Conservation (phyloP, 352 stramenopile genomes). For the Pythium coloratum region DNA sequence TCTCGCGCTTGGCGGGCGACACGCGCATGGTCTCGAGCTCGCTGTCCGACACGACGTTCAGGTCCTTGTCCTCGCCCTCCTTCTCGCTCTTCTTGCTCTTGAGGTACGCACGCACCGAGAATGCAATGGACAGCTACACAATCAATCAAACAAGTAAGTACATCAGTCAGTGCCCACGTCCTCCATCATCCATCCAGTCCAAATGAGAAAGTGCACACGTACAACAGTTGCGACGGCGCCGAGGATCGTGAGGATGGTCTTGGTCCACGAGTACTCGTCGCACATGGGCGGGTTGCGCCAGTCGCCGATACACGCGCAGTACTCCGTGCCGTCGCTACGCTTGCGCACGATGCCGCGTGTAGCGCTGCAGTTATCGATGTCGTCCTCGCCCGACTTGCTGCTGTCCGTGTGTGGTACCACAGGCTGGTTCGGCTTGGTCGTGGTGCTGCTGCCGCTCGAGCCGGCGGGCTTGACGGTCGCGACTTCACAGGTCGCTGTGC, state of each 20-base stretch:
- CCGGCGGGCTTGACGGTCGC: slow-evolving; percentile 18
- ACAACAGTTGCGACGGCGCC: slow-evolving; percentile 35
- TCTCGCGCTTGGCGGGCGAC: slow-evolving; percentile 25
- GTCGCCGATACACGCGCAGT: slow-evolving; percentile 36
- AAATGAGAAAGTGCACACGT: slow-evolving; percentile 11
- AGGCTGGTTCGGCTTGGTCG: slow-evolving; percentile 18
- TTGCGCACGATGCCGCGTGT: slow-evolving; percentile 19
- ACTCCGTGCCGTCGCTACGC: slow-evolving; percentile 24
- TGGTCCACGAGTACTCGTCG: slow-evolving; percentile 32
- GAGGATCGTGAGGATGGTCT: slow-evolving; percentile 35
- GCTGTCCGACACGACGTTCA: slow-evolving; percentile 22
- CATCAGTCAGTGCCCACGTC: background rate
- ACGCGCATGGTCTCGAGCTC: slow-evolving; percentile 29
- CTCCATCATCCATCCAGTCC: background rate
- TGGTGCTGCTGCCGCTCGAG: background rate
- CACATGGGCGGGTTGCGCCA: slow-evolving; percentile 36
- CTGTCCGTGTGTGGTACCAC: slow-evolving; percentile 14
- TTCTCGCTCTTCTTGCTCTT: slow-evolving; percentile 32
- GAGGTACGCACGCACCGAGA: slow-evolving; percentile 29
- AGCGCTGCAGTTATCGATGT: slow-evolving; percentile 26
- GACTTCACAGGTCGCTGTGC: slow-evolving; percentile 22
- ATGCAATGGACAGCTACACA: slow-evolving; percentile 27
- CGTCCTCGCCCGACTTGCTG: slow-evolving; percentile 21
- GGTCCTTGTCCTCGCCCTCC: slow-evolving; percentile 14
- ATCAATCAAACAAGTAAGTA: slow-evolving; percentile 1